Evolutionary conservation across 2,329 filamentous ascomycete genomes (phyloP).

Genomic region (Calonectria crousiana): DNA sequence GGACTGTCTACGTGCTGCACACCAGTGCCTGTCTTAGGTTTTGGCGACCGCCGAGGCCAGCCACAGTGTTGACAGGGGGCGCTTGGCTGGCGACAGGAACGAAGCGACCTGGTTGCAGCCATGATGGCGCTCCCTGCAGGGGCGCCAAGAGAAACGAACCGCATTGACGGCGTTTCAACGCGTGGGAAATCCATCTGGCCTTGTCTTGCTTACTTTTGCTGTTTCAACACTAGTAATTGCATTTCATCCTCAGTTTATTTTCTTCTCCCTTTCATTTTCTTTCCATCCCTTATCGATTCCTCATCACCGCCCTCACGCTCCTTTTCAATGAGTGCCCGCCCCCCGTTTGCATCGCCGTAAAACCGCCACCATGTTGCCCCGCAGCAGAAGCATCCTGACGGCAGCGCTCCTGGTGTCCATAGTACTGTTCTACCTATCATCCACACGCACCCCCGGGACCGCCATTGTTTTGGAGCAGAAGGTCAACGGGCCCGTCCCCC

Average conservation of each 20-base stretch:
- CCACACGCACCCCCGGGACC: conserved; percentile 15
- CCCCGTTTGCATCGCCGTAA: background rate
- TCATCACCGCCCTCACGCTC: background rate
- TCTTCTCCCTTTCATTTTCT: background rate
- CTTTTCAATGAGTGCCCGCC: background rate
- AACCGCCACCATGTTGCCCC: conserved; percentile 35
- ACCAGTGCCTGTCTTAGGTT: background rate
- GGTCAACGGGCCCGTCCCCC: conserved; percentile 34
- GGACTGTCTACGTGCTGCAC: background rate
- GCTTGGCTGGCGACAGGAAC: background rate
- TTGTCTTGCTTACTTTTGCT: background rate
- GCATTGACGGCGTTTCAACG: conserved; percentile 4
- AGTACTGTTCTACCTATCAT: conserved; percentile 38
- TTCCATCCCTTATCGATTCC: background rate
- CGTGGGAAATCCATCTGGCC: background rate
- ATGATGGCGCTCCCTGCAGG: background rate
- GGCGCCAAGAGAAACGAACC: background rate
- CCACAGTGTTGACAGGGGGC: background rate
- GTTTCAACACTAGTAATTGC: background rate
- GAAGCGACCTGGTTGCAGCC: background rate
- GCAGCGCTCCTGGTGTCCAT: conserved; percentile 35
- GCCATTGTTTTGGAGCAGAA: conserved; percentile 31
- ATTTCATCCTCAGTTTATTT: background rate
- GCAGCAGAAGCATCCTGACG: conserved; percentile 37
- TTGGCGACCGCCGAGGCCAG: background rate